These are phyloP conservation scores for Sphaerostilbella broomeana DNA, from an alignment of 2,329 filamentous ascomycete species.

Conservation along the genomic window DNA sequence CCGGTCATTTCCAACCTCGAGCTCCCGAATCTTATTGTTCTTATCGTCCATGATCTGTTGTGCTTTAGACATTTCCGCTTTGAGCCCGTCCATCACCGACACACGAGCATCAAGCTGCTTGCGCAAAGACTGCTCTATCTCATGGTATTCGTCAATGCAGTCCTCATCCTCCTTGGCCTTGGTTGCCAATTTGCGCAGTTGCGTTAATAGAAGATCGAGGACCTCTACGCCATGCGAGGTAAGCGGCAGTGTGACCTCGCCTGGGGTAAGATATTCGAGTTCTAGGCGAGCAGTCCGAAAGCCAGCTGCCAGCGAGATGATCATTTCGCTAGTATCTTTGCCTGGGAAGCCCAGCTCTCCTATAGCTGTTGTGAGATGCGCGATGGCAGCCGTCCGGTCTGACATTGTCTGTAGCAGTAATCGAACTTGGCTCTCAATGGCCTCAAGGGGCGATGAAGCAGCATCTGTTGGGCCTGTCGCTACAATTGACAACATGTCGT, in stretches of 20 bases:
- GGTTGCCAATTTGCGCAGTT: conserved; percentile 43
- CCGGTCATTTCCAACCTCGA: conserved; percentile 43
- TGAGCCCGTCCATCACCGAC: conserved; percentile 42
- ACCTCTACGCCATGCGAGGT: conserved; percentile 48
- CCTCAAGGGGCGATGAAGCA: conserved; percentile 16
- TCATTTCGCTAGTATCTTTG: conserved; percentile 40
- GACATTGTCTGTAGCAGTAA: conserved; percentile 39
- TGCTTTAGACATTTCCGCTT: conserved; percentile 33
- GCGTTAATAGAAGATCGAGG: conserved; percentile 46
- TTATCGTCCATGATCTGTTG: conserved; percentile 30
- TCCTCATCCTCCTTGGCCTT: conserved; percentile 43
- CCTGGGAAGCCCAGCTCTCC: conserved; percentile 45
- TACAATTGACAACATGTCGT: conserved; percentile 27
- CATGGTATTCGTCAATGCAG: conserved; percentile 55
- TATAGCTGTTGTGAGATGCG: conserved; percentile 40
- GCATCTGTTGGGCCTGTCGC: conserved; percentile 9
- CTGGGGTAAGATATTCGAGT: conserved; percentile 55
- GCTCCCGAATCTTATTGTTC: conserved; percentile 36
- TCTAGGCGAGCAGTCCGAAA: conserved; percentile 54
- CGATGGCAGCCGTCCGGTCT: conserved; percentile 42
- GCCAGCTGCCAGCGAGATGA: conserved; percentile 40
- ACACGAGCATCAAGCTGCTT: conserved; percentile 50
- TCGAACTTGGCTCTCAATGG: conserved; percentile 38
- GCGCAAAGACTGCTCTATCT: conserved; percentile 47
- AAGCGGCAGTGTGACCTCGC: conserved; percentile 48